Percentiles rank a stretch among this genome's conserved stretches.
These are phyloP conservation scores for Leccinum uliginosum DNA, from an alignment of 768 basidiomycete species.

Conservation along the genomic window DNA sequence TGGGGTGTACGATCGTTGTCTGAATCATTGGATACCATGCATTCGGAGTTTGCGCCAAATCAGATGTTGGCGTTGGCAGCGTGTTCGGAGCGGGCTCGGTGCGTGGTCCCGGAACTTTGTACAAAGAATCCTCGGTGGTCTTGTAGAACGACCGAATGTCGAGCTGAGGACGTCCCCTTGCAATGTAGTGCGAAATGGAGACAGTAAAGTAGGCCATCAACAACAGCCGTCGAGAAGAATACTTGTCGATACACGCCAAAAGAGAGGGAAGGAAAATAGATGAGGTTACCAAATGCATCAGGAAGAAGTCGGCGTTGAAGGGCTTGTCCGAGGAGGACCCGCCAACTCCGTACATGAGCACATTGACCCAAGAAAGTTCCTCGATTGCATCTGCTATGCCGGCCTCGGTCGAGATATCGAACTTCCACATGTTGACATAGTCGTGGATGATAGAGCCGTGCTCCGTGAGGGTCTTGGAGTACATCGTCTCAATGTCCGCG, in stretches of 20 bases:
- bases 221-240: conserved; percentile 23
- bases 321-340: conserved; percentile 41
- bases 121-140: conserved; percentile 29
- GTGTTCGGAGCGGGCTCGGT: conserved; percentile 23
- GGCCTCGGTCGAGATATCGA: conserved; percentile 33
- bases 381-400: conserved; percentile 51
- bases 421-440: conserved; percentile 45
- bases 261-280: conserved; percentile 56
- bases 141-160: conserved; percentile 31
- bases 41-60: conserved; percentile 40
- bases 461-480: conserved; percentile 23
- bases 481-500: conserved; percentile 30
- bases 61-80: conserved; percentile 31
- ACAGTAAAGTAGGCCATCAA: conserved; percentile 28
- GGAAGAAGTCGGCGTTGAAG: conserved; percentile 66
- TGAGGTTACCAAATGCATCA: conserved; percentile 70
- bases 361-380: conserved; percentile 56
- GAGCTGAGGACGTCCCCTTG: conserved; percentile 31
- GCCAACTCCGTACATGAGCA: conserved; percentile 55
- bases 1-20: conserved; percentile 49
- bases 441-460: conserved; percentile 36
- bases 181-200: conserved; percentile 28
- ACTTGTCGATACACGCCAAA: conserved; percentile 32
- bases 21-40: conserved; percentile 56
- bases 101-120: conserved; percentile 25